Percentiles rank a stretch among this genome's conserved stretches.
phyloP scores from a whole-genome alignment of 2,329 filamentous ascomycete genomes.

The Cephalotrichum gorgonifer region DNA sequence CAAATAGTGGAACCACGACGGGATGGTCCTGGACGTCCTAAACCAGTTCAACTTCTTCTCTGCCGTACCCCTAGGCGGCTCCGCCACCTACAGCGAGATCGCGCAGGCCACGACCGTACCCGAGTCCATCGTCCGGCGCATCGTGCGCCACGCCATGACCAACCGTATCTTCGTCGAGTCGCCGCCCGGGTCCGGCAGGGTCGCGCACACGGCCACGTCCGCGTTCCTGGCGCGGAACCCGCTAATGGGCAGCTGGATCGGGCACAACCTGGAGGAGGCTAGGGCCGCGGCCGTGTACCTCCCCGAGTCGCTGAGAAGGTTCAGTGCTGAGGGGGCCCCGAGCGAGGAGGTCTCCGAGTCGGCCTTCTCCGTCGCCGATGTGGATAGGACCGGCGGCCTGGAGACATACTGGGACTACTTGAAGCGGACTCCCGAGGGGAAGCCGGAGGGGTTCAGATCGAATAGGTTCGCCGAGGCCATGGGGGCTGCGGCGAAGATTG shows the following conservation, averaged over 20 bases:
- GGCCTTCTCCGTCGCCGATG: conserved; percentile 20
- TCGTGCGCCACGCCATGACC: conserved; percentile 26
- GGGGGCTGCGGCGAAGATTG: conserved; percentile 3
- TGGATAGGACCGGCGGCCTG: conserved; percentile 6
- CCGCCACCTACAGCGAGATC: conserved; percentile 10
- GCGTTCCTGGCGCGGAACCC: conserved; percentile 22
- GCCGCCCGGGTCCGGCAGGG: conserved; percentile 2
- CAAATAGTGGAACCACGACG: conserved; percentile 1
- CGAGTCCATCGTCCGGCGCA: conserved; percentile 23
- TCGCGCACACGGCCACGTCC: conserved; percentile 26
- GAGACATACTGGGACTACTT: conserved; percentile 9
- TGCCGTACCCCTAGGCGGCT: conserved; percentile 13
- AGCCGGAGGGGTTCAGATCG: conserved; percentile 9
- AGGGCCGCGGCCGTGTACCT: conserved; percentile 24
- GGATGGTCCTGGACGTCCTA: conserved; percentile 7
- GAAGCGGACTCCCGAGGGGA: conserved; percentile 8
- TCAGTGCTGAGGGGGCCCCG: conserved; percentile 17
- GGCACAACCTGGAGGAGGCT: conserved; percentile 24
- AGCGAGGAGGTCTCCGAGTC: conserved; percentile 22
- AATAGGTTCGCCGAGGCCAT: conserved; percentile 10
- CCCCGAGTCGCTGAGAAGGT: conserved; percentile 20
- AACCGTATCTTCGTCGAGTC: conserved; percentile 23
- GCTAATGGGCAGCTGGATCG: conserved; percentile 18
- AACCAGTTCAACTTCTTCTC: conserved; percentile 14
- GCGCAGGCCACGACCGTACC: conserved; percentile 25